A percentile compares a stretch with the other conserved stretches of the same genome.
phyloP scores from a whole-genome alignment of 2,329 filamentous ascomycete genomes.

The Apiospora marii region DNA sequence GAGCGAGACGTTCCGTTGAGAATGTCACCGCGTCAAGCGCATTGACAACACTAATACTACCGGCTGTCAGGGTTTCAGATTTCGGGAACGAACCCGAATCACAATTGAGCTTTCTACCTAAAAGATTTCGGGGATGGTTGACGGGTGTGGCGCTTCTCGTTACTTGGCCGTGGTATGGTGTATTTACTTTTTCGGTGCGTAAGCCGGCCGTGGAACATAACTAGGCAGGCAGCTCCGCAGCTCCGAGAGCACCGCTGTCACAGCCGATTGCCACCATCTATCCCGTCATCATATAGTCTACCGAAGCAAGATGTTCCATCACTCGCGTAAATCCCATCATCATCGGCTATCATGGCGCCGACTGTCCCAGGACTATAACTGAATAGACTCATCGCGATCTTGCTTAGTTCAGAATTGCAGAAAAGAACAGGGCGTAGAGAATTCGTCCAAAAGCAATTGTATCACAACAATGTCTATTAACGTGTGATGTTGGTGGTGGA shows the following conservation, averaged over 20 bases:
- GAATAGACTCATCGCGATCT: too few species aligned
- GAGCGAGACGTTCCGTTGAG: not conserved
- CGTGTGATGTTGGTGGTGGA: too few species aligned
- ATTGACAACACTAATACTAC: not conserved
- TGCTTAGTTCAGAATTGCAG: not conserved
- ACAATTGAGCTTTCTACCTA: not conserved
- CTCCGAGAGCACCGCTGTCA: not conserved
- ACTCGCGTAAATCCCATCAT: not conserved
- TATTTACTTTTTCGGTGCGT: not conserved
- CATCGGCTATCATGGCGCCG: not conserved
- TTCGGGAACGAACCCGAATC: not conserved
- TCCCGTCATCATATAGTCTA: not conserved
- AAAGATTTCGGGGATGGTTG: not conserved
- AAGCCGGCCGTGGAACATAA: not conserved
- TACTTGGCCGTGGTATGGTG: not conserved
- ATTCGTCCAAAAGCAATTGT: not conserved
- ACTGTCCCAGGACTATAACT: not conserved
- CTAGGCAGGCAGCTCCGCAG: too few species aligned
- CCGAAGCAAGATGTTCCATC: not conserved
- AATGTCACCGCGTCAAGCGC: not conserved
- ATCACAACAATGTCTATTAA: not conserved
- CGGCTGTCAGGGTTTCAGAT: not conserved
- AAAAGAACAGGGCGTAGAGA: not conserved
- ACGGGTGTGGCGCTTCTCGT: not conserved
- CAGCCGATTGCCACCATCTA: not conserved